These are phyloP conservation scores for Fusarium sp. DNA, from an alignment of 2,329 filamentous ascomycete genomes.

Conservation along the genomic window DNA sequence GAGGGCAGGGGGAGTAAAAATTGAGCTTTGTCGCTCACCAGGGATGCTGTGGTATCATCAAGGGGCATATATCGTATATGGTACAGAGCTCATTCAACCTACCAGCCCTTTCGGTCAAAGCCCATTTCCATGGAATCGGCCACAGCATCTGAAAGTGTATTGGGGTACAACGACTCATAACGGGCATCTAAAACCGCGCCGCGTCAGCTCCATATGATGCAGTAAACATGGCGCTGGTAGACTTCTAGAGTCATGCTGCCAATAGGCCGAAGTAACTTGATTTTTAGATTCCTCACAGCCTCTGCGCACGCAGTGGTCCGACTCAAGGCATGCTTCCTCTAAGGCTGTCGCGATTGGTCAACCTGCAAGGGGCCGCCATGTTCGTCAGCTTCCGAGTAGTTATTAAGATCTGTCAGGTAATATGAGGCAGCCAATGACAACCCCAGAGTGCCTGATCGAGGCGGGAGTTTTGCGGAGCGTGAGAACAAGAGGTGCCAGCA, in stretches of 20 bases:
- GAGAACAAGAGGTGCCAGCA: slow-evolving; percentile 13
- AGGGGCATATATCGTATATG: slow-evolving; percentile 22
- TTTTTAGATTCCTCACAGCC: slow-evolving; percentile 9
- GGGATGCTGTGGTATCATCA: slow-evolving; percentile 41
- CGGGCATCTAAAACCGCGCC: neutral
- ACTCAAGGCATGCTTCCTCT: slow-evolving; percentile 32
- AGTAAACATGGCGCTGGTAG: neutral
- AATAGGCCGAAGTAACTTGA: slow-evolving; percentile 10
- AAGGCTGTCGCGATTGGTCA: slow-evolving; percentile 36
- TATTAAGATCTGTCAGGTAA: slow-evolving; percentile 38
- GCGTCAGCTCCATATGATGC: slow-evolving; percentile 4
- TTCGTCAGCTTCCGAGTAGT: slow-evolving; percentile 36
- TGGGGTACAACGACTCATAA: slow-evolving; percentile 8
- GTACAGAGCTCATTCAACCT: slow-evolving; percentile 12
- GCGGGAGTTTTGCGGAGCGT: slow-evolving; percentile 27
- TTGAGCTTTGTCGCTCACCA: slow-evolving; percentile 22
- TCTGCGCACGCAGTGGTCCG: slow-evolving; percentile 26
- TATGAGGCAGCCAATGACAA: slow-evolving; percentile 45
- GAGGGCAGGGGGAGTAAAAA: slow-evolving; percentile 14
- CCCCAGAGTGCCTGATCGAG: slow-evolving; percentile 22
- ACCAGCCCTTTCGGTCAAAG: slow-evolving; percentile 5
- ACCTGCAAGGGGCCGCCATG: slow-evolving; percentile 41
- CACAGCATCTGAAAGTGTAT: neutral
- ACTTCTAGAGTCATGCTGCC: slow-evolving; percentile 16
- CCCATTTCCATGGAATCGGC: neutral